These are phyloP conservation scores for Sphagnum contortum DNA, from an alignment of 225 moss, liverwort and hornwort species.

Conservation along the genomic window DNA sequence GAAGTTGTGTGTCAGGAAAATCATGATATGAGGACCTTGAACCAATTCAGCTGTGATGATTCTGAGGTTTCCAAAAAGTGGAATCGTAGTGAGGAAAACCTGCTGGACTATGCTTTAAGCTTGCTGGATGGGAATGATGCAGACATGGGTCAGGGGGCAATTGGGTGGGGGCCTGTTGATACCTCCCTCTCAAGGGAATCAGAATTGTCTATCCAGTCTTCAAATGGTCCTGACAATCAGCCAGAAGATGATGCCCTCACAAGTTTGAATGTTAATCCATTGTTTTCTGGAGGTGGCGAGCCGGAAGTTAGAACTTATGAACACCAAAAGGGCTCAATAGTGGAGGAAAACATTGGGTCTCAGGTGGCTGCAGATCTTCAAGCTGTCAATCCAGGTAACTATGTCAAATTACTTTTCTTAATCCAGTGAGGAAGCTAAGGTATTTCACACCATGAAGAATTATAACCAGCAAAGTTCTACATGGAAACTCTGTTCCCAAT, in stretches of 20 bases:
- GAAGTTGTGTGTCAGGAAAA: neutral
- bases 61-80: conserved; percentile 43
- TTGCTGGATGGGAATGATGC: conserved; percentile 38
- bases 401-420: neutral
- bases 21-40: neutral
- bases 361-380: conserved; percentile 15
- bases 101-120: conserved; percentile 47
- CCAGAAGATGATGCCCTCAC: conserved; percentile 17
- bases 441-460: no score
- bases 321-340: conserved; percentile 8
- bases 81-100: conserved; percentile 35
- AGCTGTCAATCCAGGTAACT: conserved; percentile 22
- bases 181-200: conserved; percentile 38
- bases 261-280: conserved; percentile 13
- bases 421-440: no score
- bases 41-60: conserved; percentile 20
- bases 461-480: no score
- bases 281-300: conserved; percentile 9
- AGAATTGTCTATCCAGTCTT: conserved; percentile 19
- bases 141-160: conserved; percentile 18
- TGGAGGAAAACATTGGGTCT: conserved; percentile 9
- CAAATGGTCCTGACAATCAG: conserved; percentile 13
- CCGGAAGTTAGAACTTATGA: conserved; percentile 9
- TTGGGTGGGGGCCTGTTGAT: conserved; percentile 50
- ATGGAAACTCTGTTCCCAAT: no score